Percentiles rank a stretch among this genome's conserved stretches.
phyloP scores from a whole-genome alignment of 768 basidiomycete genomes.

The Sporobolomyces roseus region DNA sequence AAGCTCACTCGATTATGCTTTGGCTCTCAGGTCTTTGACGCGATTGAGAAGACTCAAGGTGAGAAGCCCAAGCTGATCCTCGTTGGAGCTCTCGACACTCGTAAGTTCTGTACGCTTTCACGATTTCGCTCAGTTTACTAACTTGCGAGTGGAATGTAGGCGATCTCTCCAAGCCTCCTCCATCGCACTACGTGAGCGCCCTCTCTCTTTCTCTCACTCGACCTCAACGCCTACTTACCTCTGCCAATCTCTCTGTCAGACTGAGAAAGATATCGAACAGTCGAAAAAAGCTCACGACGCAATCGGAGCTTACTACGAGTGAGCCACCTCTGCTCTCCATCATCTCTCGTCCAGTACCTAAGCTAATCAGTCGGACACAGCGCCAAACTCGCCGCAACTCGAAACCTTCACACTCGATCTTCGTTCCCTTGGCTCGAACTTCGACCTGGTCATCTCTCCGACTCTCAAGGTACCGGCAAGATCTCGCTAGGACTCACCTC shows the following conservation, averaged over 20 bases:
- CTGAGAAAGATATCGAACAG: slow-evolving; percentile 8
- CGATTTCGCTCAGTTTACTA: slow-evolving; percentile 27
- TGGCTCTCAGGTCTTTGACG: slow-evolving; percentile 64
- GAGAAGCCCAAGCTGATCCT: slow-evolving; percentile 22
- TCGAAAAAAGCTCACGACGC: slow-evolving; percentile 31
- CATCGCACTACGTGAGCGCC: slow-evolving; percentile 22
- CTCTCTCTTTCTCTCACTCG: background rate
- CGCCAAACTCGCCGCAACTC: slow-evolving; percentile 54
- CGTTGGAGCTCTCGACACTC: slow-evolving; percentile 36
- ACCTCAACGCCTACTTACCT: background rate
- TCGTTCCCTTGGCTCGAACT: slow-evolving; percentile 65
- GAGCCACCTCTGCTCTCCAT: background rate
- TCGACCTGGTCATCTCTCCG: slow-evolving; percentile 60
- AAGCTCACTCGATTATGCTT: too few relatives aligned
- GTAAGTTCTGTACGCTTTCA: slow-evolving; percentile 19
- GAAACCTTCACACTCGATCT: slow-evolving; percentile 53
- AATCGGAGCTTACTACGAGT: slow-evolving; percentile 39
- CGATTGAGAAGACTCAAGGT: slow-evolving; percentile 54
- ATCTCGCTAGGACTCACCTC: slow-evolving; percentile 59
- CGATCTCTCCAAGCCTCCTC: slow-evolving; percentile 23
- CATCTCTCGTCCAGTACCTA: background rate
- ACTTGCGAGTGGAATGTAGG: too few relatives aligned
- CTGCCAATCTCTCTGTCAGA: slow-evolving; percentile 10
- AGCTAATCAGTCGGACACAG: background rate
- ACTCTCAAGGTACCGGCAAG: slow-evolving; percentile 57